Evolutionary conservation across 768 basidiomycete genomes (phyloP).

Genomic region (Collybia sordida): DNA sequence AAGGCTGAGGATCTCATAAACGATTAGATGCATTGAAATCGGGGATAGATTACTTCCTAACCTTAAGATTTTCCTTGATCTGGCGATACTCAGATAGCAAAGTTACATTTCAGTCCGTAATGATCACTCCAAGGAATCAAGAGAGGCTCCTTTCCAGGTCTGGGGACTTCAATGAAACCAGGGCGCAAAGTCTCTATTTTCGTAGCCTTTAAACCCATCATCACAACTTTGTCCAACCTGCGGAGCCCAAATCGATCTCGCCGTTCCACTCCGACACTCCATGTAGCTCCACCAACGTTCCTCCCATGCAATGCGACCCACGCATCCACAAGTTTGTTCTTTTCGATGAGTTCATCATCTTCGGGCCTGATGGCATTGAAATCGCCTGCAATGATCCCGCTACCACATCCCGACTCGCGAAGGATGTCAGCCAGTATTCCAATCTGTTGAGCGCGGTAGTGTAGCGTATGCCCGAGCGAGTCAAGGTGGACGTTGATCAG

Average conservation of each 20-base stretch:
- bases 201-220: slow-evolving; percentile 29
- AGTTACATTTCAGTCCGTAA: slow-evolving; percentile 31
- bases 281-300: slow-evolving; percentile 31
- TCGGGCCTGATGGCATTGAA: slow-evolving; percentile 41
- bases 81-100: slow-evolving; percentile 15
- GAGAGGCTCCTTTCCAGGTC: slow-evolving; percentile 18
- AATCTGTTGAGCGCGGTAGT: slow-evolving; percentile 29
- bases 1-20: too few relatives aligned
- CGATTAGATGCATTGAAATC: too few relatives aligned
- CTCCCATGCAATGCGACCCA: slow-evolving; percentile 37
- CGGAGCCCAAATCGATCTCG: slow-evolving; percentile 23
- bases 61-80: not conserved
- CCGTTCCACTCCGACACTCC: slow-evolving; percentile 29
- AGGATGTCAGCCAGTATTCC: slow-evolving; percentile 31
- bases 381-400: slow-evolving; percentile 47
- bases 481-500: slow-evolving; percentile 40
- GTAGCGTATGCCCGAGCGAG: slow-evolving; percentile 22
- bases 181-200: slow-evolving; percentile 36
- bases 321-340: slow-evolving; percentile 39
- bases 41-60: not conserved
- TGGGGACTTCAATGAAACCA: slow-evolving; percentile 30
- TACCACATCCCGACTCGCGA: slow-evolving; percentile 36
- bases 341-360: slow-evolving; percentile 35
- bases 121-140: slow-evolving; percentile 44
- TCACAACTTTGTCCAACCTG: slow-evolving; percentile 41